These are phyloP conservation scores for Myriosclerotinia curreyana DNA, from an alignment of 2,329 filamentous ascomycete species.

Conservation along the genomic window DNA sequence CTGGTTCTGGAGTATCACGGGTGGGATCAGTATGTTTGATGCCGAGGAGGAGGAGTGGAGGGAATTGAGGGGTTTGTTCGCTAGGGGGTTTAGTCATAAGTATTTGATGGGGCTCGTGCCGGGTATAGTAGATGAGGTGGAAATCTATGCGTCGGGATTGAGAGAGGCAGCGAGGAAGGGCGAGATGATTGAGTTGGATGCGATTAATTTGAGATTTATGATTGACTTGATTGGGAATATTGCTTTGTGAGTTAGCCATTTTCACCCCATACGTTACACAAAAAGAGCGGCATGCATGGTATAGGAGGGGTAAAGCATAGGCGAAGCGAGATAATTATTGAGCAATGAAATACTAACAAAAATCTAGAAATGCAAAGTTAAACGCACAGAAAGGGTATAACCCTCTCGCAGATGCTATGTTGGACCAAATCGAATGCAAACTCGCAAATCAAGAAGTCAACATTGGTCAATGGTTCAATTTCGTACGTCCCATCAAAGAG, in stretches of 20 bases:
- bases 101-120: constrained; percentile 26
- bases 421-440: constrained; percentile 28
- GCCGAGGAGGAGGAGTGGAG: constrained; percentile 32
- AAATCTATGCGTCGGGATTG: neutral
- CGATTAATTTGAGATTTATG: constrained; percentile 26
- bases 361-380: constrained; percentile 22
- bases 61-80: constrained; percentile 29
- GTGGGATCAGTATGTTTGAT: constrained; percentile 26
- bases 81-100: constrained; percentile 29
- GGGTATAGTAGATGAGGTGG: constrained; percentile 28
- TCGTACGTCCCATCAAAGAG: constrained; percentile 25
- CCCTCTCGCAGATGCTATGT: constrained; percentile 27
- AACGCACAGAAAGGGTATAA: constrained; percentile 29
- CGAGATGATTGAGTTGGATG: constrained; percentile 28
- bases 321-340: neutral
- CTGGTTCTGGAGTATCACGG: constrained; percentile 26
- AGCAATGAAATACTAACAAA: neutral
- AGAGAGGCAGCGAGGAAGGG: constrained; percentile 26
- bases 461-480: constrained; percentile 25
- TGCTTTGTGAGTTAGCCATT: constrained; percentile 15
- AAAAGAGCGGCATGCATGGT: neutral
- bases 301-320: neutral
- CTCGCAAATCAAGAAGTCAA: constrained; percentile 26
- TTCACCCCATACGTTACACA: neutral
- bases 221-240: constrained; percentile 31